Base-by-base conservation (phyloP, 768 basidiomycete genomes). In the Favolaschia claudopus region DNA sequence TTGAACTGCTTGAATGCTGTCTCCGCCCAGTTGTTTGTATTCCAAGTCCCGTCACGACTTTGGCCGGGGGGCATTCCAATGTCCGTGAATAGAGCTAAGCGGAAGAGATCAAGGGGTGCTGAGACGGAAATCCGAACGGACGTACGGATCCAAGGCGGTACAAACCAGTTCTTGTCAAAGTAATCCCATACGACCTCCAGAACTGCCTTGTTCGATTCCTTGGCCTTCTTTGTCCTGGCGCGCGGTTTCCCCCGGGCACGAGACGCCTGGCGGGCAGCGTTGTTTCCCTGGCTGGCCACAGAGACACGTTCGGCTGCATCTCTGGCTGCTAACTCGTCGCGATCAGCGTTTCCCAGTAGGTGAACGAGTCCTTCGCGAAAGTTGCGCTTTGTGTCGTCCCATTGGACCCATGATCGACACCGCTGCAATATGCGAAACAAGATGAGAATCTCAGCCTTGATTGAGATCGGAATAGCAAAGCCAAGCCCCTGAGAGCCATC, bases 21-120 rank as follows among this genome's bases (percentile, higher is more conserved):
- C 44, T 56, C 55, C 1, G 44, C 17, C 33, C 32, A 56, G 55
- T 56, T 56, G 55, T 52, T 52, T 4, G 49, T 52, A 20, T 52
- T 52, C 36, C 34, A 52, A 15, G 20, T 27, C 5, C 49, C 33
- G 17, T 56, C 55, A 2, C 55, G 55, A 20, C 17, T 37, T 19
- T 56, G 55, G 14, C 34, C 33, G 2, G 34, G 19, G 3, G 55
- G 55, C 14, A 56, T 15, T 4, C 55, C 55, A 38, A 56, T 56
- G 27, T 56, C 55, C 14, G 55, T 56, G 29, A 14, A 56, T 4
- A 3, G 3, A 15, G 24, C 55, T 56, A 27, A 7, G 7, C 8
- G 42, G 17, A 5, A 27, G 9, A 25, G 17, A 7, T 17, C 8
- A 27, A 8, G 17, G 42, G 20, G 17, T 43, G 5, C 20, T 17